Evolutionary conservation across 2,329 filamentous ascomycete species (phyloP).

Genomic region (Talaromyces sp.): DNA sequence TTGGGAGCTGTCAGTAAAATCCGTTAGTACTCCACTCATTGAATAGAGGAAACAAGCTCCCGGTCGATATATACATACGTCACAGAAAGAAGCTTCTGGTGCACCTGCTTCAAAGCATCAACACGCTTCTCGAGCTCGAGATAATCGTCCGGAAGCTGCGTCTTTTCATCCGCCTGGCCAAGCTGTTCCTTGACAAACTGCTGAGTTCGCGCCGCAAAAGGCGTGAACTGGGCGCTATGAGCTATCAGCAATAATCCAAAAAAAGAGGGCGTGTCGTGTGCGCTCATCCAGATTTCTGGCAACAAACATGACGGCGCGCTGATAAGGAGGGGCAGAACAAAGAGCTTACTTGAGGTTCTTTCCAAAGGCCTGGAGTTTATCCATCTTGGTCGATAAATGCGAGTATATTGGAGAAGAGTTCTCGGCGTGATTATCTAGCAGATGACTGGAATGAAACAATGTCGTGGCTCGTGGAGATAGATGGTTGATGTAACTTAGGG

Average conservation of each 20-base stretch:
- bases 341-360: conserved; percentile 64
- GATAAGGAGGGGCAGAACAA: conserved; percentile 19
- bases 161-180: conserved; percentile 94
- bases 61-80: conserved; percentile 54
- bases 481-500: conserved; percentile 5
- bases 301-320: neutral
- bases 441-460: neutral
- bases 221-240: conserved; percentile 74
- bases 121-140: conserved; percentile 98
- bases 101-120: conserved; percentile 93
- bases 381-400: conserved; percentile 48
- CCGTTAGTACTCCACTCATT: neutral
- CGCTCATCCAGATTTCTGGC: neutral
- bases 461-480: neutral
- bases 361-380: conserved; percentile 67
- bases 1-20: conserved; percentile 63
- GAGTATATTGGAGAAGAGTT: neutral
- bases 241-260: neutral
- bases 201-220: conserved; percentile 88
- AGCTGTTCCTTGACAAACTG: conserved; percentile 98
- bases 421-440: neutral
- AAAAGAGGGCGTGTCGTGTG: neutral
- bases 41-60: neutral
- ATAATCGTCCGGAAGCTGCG: conserved; percentile 94
- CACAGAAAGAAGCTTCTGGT: conserved; percentile 94